These are phyloP conservation scores for Calcarisporium arbuscula DNA, from an alignment of 2,329 filamentous ascomycete species.

Conservation along the genomic window DNA sequence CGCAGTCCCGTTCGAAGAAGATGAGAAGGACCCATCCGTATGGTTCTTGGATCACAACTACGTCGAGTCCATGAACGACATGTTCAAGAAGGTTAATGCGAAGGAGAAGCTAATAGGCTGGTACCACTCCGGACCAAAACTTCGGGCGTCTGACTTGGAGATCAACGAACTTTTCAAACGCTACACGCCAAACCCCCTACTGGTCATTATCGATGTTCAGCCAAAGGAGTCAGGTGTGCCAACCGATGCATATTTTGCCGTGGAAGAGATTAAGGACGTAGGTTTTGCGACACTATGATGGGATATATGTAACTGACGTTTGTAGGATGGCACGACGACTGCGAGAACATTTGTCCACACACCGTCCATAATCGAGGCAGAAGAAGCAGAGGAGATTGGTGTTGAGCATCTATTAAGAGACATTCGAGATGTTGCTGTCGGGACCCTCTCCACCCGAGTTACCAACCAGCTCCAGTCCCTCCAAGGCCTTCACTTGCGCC, in stretches of 20 bases:
- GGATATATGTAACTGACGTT: slow-evolving; percentile 6
- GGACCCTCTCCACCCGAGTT: slow-evolving; percentile 91
- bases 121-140: slow-evolving; percentile 98
- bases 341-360: slow-evolving; percentile 98
- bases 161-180: slow-evolving; percentile 99
- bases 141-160: slow-evolving; percentile 92
- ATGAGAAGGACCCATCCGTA: slow-evolving; percentile 96
- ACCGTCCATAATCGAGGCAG: slow-evolving; percentile 95
- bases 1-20: slow-evolving; percentile 94
- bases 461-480: slow-evolving; percentile 96
- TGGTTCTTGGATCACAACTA: slow-evolving; percentile 99
- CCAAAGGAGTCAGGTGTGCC: slow-evolving; percentile 96
- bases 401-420: slow-evolving; percentile 97
- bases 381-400: slow-evolving; percentile 97
- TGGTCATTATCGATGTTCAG: slow-evolving; percentile 98
- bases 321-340: slow-evolving; percentile 90
- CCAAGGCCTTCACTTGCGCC: slow-evolving; percentile 87
- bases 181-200: slow-evolving; percentile 91
- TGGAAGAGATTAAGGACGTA: slow-evolving; percentile 99
- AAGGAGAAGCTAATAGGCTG: slow-evolving; percentile 98
- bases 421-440: slow-evolving; percentile 95
- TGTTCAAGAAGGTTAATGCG: slow-evolving; percentile 99
- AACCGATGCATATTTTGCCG: slow-evolving; percentile 97
- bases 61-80: slow-evolving; percentile 98
- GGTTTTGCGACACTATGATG: background rate